Evolutionary conservation across 306 rosid species (phyloP).

Genomic region (Fragaria vesca): DNA sequence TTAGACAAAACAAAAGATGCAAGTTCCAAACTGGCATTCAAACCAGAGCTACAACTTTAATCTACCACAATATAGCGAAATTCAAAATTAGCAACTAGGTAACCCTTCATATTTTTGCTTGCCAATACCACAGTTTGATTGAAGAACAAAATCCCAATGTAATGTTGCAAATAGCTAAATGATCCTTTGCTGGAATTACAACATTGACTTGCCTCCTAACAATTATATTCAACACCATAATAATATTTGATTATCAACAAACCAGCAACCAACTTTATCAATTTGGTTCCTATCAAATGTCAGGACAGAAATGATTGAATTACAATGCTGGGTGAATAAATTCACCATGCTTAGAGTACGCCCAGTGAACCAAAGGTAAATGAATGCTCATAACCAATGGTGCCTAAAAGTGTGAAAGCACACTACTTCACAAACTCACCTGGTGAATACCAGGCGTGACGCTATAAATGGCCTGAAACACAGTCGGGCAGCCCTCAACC

Average conservation of each 20-base stretch:
- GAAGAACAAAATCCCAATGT: not conserved
- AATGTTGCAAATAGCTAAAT: not conserved
- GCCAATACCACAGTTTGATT: not conserved
- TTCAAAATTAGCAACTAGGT: not conserved
- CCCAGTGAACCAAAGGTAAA: not conserved
- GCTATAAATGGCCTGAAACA: constrained; percentile 85
- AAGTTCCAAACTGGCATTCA: not conserved
- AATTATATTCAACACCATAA: constrained; percentile 2
- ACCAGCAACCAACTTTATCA: not conserved
- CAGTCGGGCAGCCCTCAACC: constrained; percentile 87
- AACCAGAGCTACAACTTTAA: not conserved
- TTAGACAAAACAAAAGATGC: not conserved
- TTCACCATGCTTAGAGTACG: not conserved
- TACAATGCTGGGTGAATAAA: not conserved
- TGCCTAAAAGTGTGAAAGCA: not conserved
- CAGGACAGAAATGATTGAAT: not conserved
- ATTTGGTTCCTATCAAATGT: not conserved
- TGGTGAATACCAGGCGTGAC: constrained; percentile 86
- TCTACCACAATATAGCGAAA: not conserved
- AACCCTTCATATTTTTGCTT: not conserved
- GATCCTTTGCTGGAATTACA: not conserved
- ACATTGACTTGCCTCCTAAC: not conserved
- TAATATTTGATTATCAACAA: too few relatives aligned
- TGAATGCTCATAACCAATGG: not conserved
- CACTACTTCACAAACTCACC: constrained; percentile 43